Conservation (phyloP, 2,329 filamentous ascomycete species). For the Trichoderma polysporum region DNA sequence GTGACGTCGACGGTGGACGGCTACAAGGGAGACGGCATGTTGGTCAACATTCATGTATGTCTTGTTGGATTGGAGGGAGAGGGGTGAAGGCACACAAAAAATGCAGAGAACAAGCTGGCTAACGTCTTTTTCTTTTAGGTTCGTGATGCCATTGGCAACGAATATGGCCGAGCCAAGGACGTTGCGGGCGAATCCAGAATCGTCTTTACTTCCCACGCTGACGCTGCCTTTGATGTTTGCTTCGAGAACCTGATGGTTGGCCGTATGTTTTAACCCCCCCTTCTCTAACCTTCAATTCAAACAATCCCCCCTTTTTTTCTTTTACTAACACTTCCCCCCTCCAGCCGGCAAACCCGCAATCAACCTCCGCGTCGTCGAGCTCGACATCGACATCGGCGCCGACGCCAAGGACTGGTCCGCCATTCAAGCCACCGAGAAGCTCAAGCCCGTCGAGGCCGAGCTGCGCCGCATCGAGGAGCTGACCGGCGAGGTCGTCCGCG, state of each 20-base stretch:
- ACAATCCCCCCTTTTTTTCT: background rate
- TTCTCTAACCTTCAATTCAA: background rate
- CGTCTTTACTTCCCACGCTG: slow-evolving; percentile 88
- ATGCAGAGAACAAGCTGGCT: background rate
- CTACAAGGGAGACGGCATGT: slow-evolving; percentile 85
- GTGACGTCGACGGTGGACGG: slow-evolving; percentile 88
- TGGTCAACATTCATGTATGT: slow-evolving; percentile 84
- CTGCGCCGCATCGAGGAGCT: slow-evolving; percentile 90
- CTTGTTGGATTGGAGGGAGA: background rate
- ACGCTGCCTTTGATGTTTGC: slow-evolving; percentile 94
- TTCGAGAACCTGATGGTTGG: slow-evolving; percentile 80
- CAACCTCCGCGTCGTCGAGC: slow-evolving; percentile 73
- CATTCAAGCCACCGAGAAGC: slow-evolving; percentile 94
- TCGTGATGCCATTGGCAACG: slow-evolving; percentile 90
- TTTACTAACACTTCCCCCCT: background rate
- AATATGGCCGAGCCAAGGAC: slow-evolving; percentile 89
- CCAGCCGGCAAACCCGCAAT: slow-evolving; percentile 42
- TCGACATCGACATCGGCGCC: slow-evolving; percentile 94
- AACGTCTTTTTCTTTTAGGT: slow-evolving; percentile 59
- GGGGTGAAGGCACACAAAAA: background rate
- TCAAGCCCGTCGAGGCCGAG: slow-evolving; percentile 95
- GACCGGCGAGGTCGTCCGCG: slow-evolving; percentile 79
- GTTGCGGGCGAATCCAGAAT: slow-evolving; percentile 88
- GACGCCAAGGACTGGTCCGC: slow-evolving; percentile 98
- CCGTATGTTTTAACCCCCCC: slow-evolving; percentile 52